These are phyloP conservation scores for Scedosporium aurantiacum DNA, from an alignment of 2,329 filamentous ascomycete species.

Conservation along the genomic window DNA sequence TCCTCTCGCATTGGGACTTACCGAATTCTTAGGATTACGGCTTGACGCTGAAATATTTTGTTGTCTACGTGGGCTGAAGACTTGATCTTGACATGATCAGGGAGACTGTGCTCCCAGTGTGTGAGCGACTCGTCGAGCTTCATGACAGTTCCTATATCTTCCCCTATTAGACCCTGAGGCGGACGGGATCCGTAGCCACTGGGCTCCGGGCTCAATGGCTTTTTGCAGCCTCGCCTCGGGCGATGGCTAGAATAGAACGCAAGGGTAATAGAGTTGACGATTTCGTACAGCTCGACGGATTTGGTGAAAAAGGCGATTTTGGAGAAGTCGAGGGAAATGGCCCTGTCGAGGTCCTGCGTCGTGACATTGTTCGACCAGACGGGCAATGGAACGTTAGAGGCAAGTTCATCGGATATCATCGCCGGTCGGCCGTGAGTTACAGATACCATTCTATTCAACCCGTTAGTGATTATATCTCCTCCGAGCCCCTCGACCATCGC, in stretches of 20 bases:
- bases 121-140: constrained; percentile 20
- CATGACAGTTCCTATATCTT: constrained; percentile 20
- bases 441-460: constrained; percentile 19
- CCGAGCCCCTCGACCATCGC: background rate
- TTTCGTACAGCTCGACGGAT: constrained; percentile 25
- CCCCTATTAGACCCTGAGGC: constrained; percentile 11
- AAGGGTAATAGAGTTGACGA: constrained; percentile 21
- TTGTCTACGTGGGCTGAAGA: constrained; percentile 6
- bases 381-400: constrained; percentile 18
- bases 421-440: constrained; percentile 24
- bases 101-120: constrained; percentile 20
- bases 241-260: constrained; percentile 16
- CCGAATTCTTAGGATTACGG: constrained; percentile 22
- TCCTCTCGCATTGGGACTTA: constrained; percentile 7
- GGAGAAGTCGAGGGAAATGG: background rate
- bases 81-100: constrained; percentile 15
- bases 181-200: too few relatives aligned
- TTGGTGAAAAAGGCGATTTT: constrained; percentile 22
- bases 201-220: constrained; percentile 7
- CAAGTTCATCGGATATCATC: constrained; percentile 20
- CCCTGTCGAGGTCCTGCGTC: background rate
- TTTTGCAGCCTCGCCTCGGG: background rate
- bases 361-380: background rate
- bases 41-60: constrained; percentile 19
- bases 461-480: background rate